phyloP scores from a whole-genome alignment of 2,329 filamentous ascomycete species.

The Scorias spongiosa region DNA sequence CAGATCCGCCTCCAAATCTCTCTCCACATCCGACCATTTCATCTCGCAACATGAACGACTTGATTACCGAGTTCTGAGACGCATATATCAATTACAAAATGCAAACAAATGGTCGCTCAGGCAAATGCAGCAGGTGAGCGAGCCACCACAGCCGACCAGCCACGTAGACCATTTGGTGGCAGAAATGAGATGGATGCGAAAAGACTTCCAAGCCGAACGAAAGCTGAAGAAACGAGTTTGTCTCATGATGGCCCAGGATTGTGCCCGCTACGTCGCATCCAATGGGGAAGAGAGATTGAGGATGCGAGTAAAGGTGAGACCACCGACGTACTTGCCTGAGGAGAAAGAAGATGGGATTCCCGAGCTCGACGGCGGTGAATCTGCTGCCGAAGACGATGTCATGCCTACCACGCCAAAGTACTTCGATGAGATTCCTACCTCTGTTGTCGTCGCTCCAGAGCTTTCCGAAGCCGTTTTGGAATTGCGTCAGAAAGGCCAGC shows the following conservation, averaged over 20 bases:
- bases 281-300: conserved; percentile 45
- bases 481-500: conserved; percentile 13
- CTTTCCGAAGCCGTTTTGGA: conserved; percentile 11
- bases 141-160: conserved; percentile 59
- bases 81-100: conserved; percentile 83
- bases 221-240: conserved; percentile 85
- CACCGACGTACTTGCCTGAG: conserved; percentile 12
- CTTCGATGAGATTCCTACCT: conserved; percentile 5
- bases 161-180: conserved; percentile 79
- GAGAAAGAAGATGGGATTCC: conserved; percentile 8
- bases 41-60: conserved; percentile 74
- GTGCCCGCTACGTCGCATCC: conserved; percentile 64
- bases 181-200: conserved; percentile 97
- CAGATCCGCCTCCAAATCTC: conserved; percentile 71
- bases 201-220: conserved; percentile 82
- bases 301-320: conserved; percentile 46
- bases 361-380: conserved; percentile 17
- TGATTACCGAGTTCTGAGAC: conserved; percentile 69
- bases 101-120: conserved; percentile 84
- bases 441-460: conserved; percentile 15
- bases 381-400: conserved; percentile 16
- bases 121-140: conserved; percentile 70
- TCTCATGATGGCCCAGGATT: conserved; percentile 65
- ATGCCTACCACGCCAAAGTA: conserved; percentile 13
- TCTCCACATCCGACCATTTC: conserved; percentile 72